A percentile compares a stretch with the other conserved stretches of the same genome.
Evolutionary conservation across 352 stramenopile species (phyloP).

Genomic region (Pythium sp.): DNA sequence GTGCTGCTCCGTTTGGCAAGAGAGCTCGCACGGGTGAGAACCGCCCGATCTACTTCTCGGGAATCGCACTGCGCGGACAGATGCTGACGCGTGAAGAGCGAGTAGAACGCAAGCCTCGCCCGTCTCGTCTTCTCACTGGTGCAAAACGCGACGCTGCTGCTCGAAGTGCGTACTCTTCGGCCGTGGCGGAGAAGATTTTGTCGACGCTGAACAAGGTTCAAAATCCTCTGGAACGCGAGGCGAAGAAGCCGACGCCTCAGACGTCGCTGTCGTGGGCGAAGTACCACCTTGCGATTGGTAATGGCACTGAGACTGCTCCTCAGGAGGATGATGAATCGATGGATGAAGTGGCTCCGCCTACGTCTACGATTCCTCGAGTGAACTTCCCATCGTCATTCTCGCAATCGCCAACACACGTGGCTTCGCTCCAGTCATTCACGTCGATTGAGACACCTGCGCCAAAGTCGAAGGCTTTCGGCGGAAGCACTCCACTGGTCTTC

Average conservation of each 20-base stretch:
- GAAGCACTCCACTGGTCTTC: constrained; percentile 18
- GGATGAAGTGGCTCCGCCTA: constrained; percentile 51
- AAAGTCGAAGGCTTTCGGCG: constrained; percentile 18
- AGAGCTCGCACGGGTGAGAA: constrained; percentile 39
- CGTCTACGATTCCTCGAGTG: constrained; percentile 44
- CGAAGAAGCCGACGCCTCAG: constrained; percentile 68
- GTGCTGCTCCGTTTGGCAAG: constrained; percentile 41
- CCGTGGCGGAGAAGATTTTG: constrained; percentile 76
- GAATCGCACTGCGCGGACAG: constrained; percentile 28
- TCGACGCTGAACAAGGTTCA: constrained; percentile 81
- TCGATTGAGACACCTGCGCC: constrained; percentile 17
- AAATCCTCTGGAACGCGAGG: constrained; percentile 67
- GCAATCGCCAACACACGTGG: constrained; percentile 2
- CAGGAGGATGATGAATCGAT: constrained; percentile 24
- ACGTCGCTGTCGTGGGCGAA: constrained; percentile 85
- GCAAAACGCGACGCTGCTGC: constrained; percentile 50
- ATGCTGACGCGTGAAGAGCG: constrained; percentile 51
- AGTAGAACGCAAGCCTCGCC: constrained; percentile 50
- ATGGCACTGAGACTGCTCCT: constrained; percentile 22
- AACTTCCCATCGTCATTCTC: constrained; percentile 25
- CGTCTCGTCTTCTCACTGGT: constrained; percentile 74
- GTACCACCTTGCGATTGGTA: constrained; percentile 65
- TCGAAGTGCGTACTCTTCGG: constrained; percentile 70
- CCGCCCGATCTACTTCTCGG: constrained; percentile 37
- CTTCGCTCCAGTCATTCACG: constrained; percentile 6